These are phyloP conservation scores for Suillus decipiens DNA, from an alignment of 768 basidiomycete species.

Conservation along the genomic window DNA sequence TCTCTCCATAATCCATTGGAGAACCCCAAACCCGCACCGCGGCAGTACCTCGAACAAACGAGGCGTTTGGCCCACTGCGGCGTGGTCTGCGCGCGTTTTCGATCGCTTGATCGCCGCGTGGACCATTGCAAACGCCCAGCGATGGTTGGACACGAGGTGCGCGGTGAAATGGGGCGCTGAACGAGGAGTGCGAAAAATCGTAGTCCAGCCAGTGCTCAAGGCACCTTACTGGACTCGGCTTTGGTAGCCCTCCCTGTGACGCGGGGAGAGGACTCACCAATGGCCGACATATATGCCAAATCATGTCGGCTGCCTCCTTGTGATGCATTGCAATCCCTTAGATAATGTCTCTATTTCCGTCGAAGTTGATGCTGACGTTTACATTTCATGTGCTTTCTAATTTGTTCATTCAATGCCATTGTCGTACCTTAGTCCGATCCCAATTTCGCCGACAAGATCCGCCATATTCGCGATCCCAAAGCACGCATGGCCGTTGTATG, in stretches of 20 bases:
- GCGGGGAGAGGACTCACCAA: conserved; percentile 56
- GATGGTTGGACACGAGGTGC: conserved; percentile 84
- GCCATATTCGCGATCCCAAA: conserved; percentile 85
- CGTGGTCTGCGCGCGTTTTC: conserved; percentile 83
- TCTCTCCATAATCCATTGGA: conserved; percentile 85
- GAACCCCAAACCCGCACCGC: conserved; percentile 94
- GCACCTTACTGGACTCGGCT: conserved; percentile 25
- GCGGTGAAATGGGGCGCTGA: conserved; percentile 98
- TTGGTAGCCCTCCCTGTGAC: conserved; percentile 65
- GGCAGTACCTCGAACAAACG: conserved; percentile 73
- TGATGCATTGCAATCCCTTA: conserved; percentile 39
- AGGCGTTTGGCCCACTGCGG: conserved; percentile 82
- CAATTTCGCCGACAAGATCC: conserved; percentile 83
- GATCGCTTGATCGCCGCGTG: conserved; percentile 93
- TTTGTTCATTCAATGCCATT: conserved; percentile 25
- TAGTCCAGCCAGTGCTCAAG: conserved; percentile 25
- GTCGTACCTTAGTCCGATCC: conserved; percentile 68
- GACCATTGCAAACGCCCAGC: conserved; percentile 65
- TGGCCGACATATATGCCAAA: conserved; percentile 62
- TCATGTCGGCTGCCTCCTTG: conserved; percentile 61
- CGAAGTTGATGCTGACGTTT: conserved; percentile 63
- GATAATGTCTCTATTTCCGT: conserved; percentile 32
- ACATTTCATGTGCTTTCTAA: conserved; percentile 51
- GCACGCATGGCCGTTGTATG: conserved; percentile 85
- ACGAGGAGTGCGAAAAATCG: conserved; percentile 85